Evolutionary conservation across 148 eudicot species (phyloP).

Genomic region (Camellia granthamiana): DNA sequence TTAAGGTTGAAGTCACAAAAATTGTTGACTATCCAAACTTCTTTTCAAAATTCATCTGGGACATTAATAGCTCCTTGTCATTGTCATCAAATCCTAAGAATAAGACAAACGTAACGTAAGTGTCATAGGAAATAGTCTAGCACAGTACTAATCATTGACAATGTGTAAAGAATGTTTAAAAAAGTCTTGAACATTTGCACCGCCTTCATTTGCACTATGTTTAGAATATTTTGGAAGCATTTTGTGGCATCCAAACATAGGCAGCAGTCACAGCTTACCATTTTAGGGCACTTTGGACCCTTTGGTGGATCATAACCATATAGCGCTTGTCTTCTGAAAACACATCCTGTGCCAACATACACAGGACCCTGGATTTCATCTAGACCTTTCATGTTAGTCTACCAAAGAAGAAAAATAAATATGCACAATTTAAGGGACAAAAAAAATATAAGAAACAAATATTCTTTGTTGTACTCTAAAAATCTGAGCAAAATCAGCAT

Average conservation of each 20-base stretch:
- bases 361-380: slow-evolving; percentile 98
- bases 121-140: background rate
- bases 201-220: slow-evolving; percentile 52
- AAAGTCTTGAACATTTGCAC: slow-evolving; percentile 58
- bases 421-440: background rate
- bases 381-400: slow-evolving; percentile 99
- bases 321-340: slow-evolving; percentile 92
- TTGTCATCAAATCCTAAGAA: slow-evolving; percentile 52
- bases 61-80: slow-evolving; percentile 75
- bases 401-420: slow-evolving; percentile 13
- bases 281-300: slow-evolving; percentile 91
- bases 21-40: slow-evolving; percentile 92
- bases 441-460: background rate
- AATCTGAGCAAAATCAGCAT: too few species aligned
- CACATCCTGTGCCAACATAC: slow-evolving; percentile 98
- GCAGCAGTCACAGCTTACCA: slow-evolving; percentile 97
- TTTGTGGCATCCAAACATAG: slow-evolving; percentile 92
- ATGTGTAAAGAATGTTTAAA: slow-evolving; percentile 5
- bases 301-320: slow-evolving; percentile 96
- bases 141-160: background rate
- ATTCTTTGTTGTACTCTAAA: background rate
- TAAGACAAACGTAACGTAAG: background rate
- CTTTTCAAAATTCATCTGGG: slow-evolving; percentile 95
- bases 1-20: slow-evolving; percentile 89
- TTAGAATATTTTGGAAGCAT: slow-evolving; percentile 55